Evolutionary conservation across 78 protist species (phyloP), one percentile per base, ranked within the genome.

Genomic region (Dictyostelium firmibasis): DNA sequence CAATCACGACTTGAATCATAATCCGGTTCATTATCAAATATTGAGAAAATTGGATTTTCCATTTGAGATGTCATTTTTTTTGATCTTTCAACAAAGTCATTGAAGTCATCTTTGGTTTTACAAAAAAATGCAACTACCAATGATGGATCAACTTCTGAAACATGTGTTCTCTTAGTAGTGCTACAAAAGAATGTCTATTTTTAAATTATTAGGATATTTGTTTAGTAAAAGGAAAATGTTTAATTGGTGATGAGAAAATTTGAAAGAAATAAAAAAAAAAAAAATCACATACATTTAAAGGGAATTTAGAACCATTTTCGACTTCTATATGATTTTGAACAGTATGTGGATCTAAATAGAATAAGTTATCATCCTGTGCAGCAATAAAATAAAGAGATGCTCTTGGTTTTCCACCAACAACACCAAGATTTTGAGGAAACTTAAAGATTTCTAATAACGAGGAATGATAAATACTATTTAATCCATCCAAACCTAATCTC

Each of bases 401-500:
- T 93, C 95, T 91, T 62, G 98, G 98, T 62, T 81, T 97, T 8
- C 98, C 98, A 44, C 98, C 98, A 29, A 97, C 92, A 57, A 97
- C 91, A 53, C 98, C 98, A 2, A 97, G 33, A 62, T 60, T 72
- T 38, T 93, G 96, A 25, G 96, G 96, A 38, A 93, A 86, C 11
- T 36, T 44, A 29, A 70, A 93, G 8, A 93, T 74, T 11, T 84
- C 92, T 23, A 85, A 85, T 18, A 93, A 43, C 18, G 87, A 83
- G 9, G 44, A 43, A 57, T 83, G 67, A 77, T 97, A 97, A 23
- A 93, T 64, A 47, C 82, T 16, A 60, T 91, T 91, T 38, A 97
- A 33, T 8, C 78, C 67, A 18, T 97, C 97, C 7, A 97, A 57
- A 13, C 98, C 98, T 18, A 97, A 44, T 70, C 88, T 85, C 31